These are phyloP conservation scores for Cladophialophora yegresii DNA, from an alignment of 2,329 filamentous ascomycete species.

Conservation along the genomic window DNA sequence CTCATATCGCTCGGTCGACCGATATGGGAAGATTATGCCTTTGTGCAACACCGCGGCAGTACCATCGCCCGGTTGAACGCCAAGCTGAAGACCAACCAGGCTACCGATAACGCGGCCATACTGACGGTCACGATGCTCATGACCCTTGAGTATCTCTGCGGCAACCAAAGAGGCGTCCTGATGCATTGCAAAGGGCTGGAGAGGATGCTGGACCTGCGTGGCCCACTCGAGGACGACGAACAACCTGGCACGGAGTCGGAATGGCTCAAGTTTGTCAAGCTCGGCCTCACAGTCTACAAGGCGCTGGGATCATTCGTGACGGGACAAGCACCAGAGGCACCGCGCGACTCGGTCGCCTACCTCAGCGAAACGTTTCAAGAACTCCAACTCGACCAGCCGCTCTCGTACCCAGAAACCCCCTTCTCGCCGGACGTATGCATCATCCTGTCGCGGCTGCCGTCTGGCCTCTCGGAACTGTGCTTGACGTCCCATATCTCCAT, in stretches of 20 bases:
- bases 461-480: constrained; percentile 29
- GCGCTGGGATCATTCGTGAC: constrained; percentile 33
- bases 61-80: constrained; percentile 30
- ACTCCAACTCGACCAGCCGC: constrained; percentile 27
- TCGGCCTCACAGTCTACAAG: constrained; percentile 30
- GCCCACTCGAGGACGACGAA: constrained; percentile 17
- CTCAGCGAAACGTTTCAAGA: constrained; percentile 29
- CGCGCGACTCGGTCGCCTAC: constrained; percentile 22
- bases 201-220: constrained; percentile 31
- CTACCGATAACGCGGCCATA: constrained; percentile 28
- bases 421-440: constrained; percentile 27
- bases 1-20: constrained; percentile 30
- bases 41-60: constrained; percentile 33
- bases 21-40: constrained; percentile 30
- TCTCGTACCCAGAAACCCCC: constrained; percentile 32
- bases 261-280: constrained; percentile 33
- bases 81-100: constrained; percentile 20
- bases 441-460: constrained; percentile 29
- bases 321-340: constrained; percentile 28
- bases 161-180: constrained; percentile 28
- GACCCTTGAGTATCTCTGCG: constrained; percentile 34
- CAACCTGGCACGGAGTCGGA: constrained; percentile 13
- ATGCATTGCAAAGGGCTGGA: constrained; percentile 32
- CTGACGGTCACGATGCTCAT: constrained; percentile 34
- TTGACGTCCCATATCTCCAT: constrained; percentile 29